A percentile compares a stretch with the other conserved stretches of the same genome.
Evolutionary conservation across 139 green algal species (phyloP).

Genomic region (Picochlorum costavermella): DNA sequence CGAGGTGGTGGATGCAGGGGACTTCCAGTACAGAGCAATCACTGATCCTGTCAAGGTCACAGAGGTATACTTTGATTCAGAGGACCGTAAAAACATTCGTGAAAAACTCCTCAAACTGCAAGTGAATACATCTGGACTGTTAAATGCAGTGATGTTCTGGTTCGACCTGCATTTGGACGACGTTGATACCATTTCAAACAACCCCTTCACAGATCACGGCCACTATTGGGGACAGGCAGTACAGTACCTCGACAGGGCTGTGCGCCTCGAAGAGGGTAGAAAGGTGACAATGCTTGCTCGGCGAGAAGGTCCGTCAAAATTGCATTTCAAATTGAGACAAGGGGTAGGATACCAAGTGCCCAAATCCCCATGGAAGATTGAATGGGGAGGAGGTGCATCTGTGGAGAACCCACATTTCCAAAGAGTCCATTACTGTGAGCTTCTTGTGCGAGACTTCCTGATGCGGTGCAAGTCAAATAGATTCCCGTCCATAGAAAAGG

Average conservation of each 20-base stretch:
- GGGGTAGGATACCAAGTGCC: conserved; percentile 46
- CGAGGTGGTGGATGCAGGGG: conserved; percentile 37
- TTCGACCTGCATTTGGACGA: conserved; percentile 74
- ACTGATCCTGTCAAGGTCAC: conserved; percentile 51
- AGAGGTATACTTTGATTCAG: conserved; percentile 51
- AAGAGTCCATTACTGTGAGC: conserved; percentile 73
- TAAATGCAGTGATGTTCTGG: conserved; percentile 75
- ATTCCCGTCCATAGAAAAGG: conserved; percentile 67
- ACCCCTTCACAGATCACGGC: background rate
- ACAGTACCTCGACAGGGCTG: conserved; percentile 56
- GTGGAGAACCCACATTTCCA: conserved; percentile 82
- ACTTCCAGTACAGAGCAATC: conserved; percentile 48
- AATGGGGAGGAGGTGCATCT: conserved; percentile 75
- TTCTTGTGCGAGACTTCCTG: conserved; percentile 68
- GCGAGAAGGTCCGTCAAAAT: conserved; percentile 27
- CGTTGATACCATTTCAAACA: conserved; percentile 14
- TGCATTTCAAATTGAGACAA: conserved; percentile 40
- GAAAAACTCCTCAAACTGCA: conserved; percentile 62
- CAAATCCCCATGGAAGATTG: conserved; percentile 57
- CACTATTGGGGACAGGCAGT: conserved; percentile 65
- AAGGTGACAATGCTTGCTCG: conserved; percentile 52
- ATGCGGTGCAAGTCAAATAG: conserved; percentile 46
- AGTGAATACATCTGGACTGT: conserved; percentile 28
- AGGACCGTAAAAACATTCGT: conserved; percentile 19
- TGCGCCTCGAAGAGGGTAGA: conserved; percentile 12